phyloP scores from a whole-genome alignment of 305 asterid species.

The Ilex paraguariensis region DNA sequence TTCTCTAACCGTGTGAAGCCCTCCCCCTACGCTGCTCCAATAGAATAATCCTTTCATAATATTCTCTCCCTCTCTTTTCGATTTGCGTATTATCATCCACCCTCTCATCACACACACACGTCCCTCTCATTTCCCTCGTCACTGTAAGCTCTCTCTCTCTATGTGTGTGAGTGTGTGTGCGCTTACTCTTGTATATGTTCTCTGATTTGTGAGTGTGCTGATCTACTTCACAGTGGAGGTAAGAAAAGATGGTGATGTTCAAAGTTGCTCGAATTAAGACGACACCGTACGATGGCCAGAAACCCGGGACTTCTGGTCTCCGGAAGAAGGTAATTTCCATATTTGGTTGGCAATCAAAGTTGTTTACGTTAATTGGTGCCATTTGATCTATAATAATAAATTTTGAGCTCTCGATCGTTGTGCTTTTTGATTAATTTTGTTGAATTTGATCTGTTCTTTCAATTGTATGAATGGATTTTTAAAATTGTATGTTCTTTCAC shows the following conservation, averaged over 20 bases:
- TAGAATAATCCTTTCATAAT: no score
- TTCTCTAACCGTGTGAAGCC: no score
- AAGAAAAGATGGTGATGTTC: conserved; percentile 55
- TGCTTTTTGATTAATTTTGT: not conserved
- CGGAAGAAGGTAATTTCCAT: conserved; percentile 66
- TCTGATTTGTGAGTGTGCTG: not conserved
- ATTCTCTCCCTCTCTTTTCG: no score
- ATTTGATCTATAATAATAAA: not conserved
- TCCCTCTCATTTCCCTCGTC: not conserved
- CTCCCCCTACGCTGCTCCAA: no score
- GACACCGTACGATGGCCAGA: conserved; percentile 82
- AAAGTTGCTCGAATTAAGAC: conserved; percentile 60
- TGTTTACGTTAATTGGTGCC: not conserved
- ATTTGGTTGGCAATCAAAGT: not conserved
- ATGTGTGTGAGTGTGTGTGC: conserved; percentile 5
- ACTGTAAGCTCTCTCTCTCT: conserved; percentile 5
- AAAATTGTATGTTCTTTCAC: no score
- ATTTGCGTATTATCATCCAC: not conserved
- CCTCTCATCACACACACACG: not conserved
- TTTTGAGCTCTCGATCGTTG: not conserved
- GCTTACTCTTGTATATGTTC: not conserved
- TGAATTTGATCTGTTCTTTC: not conserved
- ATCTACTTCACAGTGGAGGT: conserved; percentile 7
- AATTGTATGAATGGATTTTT: no score
- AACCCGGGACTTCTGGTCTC: conserved; percentile 96